Evolutionary conservation across 2,329 filamentous ascomycete species (phyloP).

Genomic region (Fusarium duplospermum): DNA sequence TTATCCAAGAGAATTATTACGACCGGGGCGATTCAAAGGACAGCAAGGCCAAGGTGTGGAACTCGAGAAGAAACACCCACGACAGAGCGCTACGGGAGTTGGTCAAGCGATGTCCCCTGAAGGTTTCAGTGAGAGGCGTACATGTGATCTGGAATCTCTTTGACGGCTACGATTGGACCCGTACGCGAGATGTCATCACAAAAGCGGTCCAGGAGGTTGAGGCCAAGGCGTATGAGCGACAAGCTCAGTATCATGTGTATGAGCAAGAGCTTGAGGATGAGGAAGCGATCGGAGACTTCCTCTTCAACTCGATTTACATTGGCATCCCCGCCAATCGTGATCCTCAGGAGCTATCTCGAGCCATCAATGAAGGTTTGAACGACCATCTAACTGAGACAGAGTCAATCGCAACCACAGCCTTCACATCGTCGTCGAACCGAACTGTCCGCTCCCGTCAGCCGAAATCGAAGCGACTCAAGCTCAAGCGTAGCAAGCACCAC

Average conservation of each 20-base stretch:
- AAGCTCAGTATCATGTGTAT: constrained; percentile 67
- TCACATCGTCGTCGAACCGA: constrained; percentile 68
- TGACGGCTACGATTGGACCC: constrained; percentile 96
- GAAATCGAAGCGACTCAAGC: constrained; percentile 72
- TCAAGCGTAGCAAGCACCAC: constrained; percentile 88
- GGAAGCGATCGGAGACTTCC: constrained; percentile 89
- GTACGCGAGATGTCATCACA: constrained; percentile 85
- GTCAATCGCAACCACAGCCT: constrained; percentile 82
- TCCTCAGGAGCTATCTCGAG: constrained; percentile 80
- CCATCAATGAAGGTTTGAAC: constrained; percentile 90
- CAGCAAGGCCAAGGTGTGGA: constrained; percentile 81
- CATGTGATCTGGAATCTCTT: constrained; percentile 98
- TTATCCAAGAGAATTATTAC: constrained; percentile 85
- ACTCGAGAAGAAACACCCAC: constrained; percentile 81
- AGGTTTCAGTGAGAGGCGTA: constrained; percentile 83
- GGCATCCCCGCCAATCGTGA: constrained; percentile 89
- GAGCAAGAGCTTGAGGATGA: constrained; percentile 84
- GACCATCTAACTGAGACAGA: constrained; percentile 90
- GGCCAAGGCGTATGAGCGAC: constrained; percentile 80
- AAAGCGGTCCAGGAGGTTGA: constrained; percentile 92
- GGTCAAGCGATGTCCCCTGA: constrained; percentile 76
- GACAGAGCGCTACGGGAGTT: constrained; percentile 72
- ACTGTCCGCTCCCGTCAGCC: constrained; percentile 56
- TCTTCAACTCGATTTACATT: constrained; percentile 99
- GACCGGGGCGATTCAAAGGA: constrained; percentile 69